phyloP scores from a whole-genome alignment of 1,284 basidiomycete species.

The Ganoderma lucidum region DNA sequence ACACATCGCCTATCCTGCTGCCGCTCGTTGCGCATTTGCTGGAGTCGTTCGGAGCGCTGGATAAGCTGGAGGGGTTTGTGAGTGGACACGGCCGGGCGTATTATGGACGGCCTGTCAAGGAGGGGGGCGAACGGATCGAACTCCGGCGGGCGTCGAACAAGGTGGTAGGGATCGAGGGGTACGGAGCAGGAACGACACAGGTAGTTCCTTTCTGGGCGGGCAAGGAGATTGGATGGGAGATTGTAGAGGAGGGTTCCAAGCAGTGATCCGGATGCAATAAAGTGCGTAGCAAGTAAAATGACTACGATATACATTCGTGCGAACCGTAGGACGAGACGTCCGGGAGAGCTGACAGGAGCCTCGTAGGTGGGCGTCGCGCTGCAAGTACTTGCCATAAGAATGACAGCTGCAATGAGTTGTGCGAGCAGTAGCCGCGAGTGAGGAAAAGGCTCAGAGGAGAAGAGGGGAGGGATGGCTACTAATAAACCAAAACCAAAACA shows the following conservation, averaged over 20 bases:
- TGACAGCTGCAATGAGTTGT: background rate
- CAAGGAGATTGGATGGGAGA: slow-evolving; percentile 84
- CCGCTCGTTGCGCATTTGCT: slow-evolving; percentile 87
- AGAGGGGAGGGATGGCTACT: background rate
- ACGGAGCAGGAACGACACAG: slow-evolving; percentile 60
- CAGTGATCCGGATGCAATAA: background rate
- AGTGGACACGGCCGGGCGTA: slow-evolving; percentile 82
- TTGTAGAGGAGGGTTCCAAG: slow-evolving; percentile 46
- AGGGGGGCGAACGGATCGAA: slow-evolving; percentile 40
- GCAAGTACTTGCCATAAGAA: background rate
- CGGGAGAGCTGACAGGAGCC: background rate
- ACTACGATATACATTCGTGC: background rate
- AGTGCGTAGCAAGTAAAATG: background rate
- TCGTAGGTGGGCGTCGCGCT: background rate
- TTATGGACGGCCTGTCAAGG: slow-evolving; percentile 61
- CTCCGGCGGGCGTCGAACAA: slow-evolving; percentile 49
- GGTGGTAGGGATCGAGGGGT: slow-evolving; percentile 55
- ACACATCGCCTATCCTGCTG: slow-evolving; percentile 91
- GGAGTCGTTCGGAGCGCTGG: slow-evolving; percentile 87
- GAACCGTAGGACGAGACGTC: background rate
- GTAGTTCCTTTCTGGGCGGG: slow-evolving; percentile 96
- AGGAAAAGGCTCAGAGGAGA: background rate
- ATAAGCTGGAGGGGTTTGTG: slow-evolving; percentile 82
- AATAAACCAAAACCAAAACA: background rate
- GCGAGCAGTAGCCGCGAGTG: background rate